Conservation (phyloP, 2,329 filamentous ascomycete genomes). For the Simplicillium sp. region DNA sequence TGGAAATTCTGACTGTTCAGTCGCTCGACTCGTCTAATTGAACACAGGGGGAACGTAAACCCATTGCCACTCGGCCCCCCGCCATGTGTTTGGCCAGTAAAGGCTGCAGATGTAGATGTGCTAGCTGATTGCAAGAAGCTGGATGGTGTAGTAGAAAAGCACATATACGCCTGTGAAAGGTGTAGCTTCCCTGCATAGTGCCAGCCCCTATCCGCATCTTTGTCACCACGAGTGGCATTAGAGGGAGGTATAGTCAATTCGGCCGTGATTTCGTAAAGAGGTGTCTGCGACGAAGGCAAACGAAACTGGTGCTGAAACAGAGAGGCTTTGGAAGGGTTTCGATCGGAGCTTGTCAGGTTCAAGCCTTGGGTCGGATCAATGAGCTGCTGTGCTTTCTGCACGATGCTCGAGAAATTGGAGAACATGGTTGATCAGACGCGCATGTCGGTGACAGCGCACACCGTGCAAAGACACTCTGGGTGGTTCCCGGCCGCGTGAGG, state of each 20-base stretch:
- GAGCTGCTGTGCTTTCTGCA: conserved; percentile 91
- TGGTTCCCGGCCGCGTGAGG: too few species aligned
- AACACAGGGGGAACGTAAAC: conserved; percentile 87
- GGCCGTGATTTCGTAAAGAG: conserved; percentile 91
- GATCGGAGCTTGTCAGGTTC: conserved; percentile 63
- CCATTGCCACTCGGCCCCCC: conserved; percentile 90
- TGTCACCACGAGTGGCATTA: conserved; percentile 61
- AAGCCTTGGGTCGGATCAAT: conserved; percentile 81
- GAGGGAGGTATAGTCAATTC: conserved; percentile 80
- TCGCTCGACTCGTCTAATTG: conserved; percentile 83
- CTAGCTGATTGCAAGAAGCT: conserved; percentile 78
- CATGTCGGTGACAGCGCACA: conserved; percentile 2
- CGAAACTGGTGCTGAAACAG: conserved; percentile 96
- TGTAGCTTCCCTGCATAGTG: conserved; percentile 91
- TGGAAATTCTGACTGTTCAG: conserved; percentile 85
- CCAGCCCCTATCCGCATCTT: conserved; percentile 64
- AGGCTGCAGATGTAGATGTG: conserved; percentile 68
- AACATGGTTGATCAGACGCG: conserved; percentile 35
- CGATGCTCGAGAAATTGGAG: conserved; percentile 63
- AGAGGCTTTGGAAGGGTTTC: conserved; percentile 79
- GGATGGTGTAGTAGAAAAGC: conserved; percentile 88
- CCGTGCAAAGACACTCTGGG: too few species aligned
- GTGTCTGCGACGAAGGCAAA: conserved; percentile 83
- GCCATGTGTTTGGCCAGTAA: conserved; percentile 87
- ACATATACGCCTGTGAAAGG: conserved; percentile 87